These are phyloP conservation scores for Glaciozyma martinii DNA, from an alignment of 768 basidiomycete species.

Conservation along the genomic window DNA sequence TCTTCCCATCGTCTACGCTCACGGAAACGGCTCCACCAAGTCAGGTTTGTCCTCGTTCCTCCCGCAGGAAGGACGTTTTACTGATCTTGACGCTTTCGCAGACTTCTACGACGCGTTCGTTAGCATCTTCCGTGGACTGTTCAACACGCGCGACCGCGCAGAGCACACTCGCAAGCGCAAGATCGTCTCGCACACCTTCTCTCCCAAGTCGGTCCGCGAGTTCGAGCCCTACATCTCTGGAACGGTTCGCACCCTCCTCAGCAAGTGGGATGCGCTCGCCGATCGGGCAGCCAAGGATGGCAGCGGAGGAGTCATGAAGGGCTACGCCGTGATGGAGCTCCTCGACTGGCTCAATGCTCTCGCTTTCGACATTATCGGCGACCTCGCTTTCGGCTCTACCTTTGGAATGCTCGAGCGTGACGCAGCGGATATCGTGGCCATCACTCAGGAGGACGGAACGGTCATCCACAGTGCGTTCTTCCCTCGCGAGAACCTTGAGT, in stretches of 20 bases:
- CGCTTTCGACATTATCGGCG: constrained; percentile 48
- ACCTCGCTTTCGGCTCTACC: constrained; percentile 75
- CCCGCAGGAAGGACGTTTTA: not conserved
- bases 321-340: constrained; percentile 17
- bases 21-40: constrained; percentile 74
- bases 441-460: constrained; percentile 33
- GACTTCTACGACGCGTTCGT: constrained; percentile 50
- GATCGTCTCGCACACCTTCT: constrained; percentile 52
- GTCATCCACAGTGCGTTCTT: constrained; percentile 47
- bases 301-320: constrained; percentile 21
- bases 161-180: constrained; percentile 86
- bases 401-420: constrained; percentile 78
- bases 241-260: constrained; percentile 46
- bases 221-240: constrained; percentile 55
- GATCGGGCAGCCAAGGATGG: constrained; percentile 38
- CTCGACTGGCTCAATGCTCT: constrained; percentile 49
- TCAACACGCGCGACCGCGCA: constrained; percentile 36
- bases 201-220: constrained; percentile 50
- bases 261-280: constrained; percentile 64
- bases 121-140: constrained; percentile 47
- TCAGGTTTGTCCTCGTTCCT: constrained; percentile 55
- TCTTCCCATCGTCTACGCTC: constrained; percentile 64
- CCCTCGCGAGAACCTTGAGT: too few relatives aligned
- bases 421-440: constrained; percentile 46
- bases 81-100: not conserved